These are phyloP conservation scores for Flammula alnicola DNA, from an alignment of 1,284 basidiomycete genomes.

Conservation along the genomic window DNA sequence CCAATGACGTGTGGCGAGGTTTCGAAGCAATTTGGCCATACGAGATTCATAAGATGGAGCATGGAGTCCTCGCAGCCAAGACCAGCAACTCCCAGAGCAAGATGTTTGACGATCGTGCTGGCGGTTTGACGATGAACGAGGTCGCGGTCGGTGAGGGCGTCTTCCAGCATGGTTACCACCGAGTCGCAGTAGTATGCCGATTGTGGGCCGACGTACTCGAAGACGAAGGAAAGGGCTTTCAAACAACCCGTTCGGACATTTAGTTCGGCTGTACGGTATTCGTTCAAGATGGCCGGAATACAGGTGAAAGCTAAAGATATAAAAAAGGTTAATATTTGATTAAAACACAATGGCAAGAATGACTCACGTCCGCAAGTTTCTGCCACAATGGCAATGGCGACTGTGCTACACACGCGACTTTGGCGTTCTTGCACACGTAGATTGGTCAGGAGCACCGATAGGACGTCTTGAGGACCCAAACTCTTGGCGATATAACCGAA, in stretches of 20 bases:
- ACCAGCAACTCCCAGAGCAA: conserved; percentile 96
- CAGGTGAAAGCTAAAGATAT: conserved; percentile 86
- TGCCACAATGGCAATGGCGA: conserved; percentile 96
- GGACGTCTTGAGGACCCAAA: conserved; percentile 97
- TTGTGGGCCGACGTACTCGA: conserved; percentile 99
- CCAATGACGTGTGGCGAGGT: conserved; percentile 98
- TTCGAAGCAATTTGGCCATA: conserved; percentile 99
- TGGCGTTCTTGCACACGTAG: conserved; percentile 98
- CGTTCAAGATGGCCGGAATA: conserved; percentile 98
- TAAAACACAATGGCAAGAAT: conserved; percentile 11
- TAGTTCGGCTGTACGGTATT: conserved; percentile 97
- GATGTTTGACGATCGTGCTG: conserved; percentile 98
- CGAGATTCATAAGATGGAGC: conserved; percentile 96
- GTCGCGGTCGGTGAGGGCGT: conserved; percentile 97
- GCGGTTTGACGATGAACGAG: conserved; percentile 98
- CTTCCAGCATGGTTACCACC: conserved; percentile 96
- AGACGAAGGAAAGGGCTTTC: conserved; percentile 97
- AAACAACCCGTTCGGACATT: conserved; percentile 99
- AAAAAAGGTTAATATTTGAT: conserved; percentile 23
- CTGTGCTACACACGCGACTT: conserved; percentile 97
- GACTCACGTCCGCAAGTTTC: conserved; percentile 94
- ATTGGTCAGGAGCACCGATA: conserved; percentile 96
- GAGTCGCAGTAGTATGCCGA: conserved; percentile 98
- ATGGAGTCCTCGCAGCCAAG: conserved; percentile 98
- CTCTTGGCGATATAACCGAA: conserved; percentile 99